Conservation (phyloP, 257 asterid species). For the Forsythia viridissima region DNA sequence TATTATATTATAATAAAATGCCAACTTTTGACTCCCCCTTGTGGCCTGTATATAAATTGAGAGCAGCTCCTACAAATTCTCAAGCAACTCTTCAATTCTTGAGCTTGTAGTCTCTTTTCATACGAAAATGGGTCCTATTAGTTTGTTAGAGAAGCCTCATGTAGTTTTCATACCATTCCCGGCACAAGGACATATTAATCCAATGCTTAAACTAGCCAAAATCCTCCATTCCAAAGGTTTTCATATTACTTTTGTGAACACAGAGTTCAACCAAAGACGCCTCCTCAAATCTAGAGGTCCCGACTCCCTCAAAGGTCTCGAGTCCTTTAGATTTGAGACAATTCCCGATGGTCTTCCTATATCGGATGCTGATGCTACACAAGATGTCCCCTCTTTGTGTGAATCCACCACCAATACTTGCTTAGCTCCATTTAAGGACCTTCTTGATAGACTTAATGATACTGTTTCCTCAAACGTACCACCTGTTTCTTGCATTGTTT, state of each 20-base stretch:
- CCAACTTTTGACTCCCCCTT: neutral
- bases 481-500: slow-evolving; percentile 54
- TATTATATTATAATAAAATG: too few relatives aligned
- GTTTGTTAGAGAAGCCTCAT: slow-evolving; percentile 34
- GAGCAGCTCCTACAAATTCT: neutral
- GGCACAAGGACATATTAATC: slow-evolving; percentile 60
- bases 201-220: slow-evolving; percentile 58
- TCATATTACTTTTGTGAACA: slow-evolving; percentile 55
- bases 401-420: slow-evolving; percentile 31
- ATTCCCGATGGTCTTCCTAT: slow-evolving; percentile 66
- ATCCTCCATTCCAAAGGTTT: slow-evolving; percentile 44
- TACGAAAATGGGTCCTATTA: slow-evolving; percentile 18
- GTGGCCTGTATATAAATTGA: neutral
- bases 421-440: slow-evolving; percentile 38
- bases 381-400: slow-evolving; percentile 38
- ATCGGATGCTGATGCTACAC: slow-evolving; percentile 43
- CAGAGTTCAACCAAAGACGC: slow-evolving; percentile 51
- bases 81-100: neutral
- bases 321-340: slow-evolving; percentile 40
- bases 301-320: slow-evolving; percentile 30
- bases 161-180: slow-evolving; percentile 54
- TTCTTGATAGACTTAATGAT: slow-evolving; percentile 36
- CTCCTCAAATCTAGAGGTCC: slow-evolving; percentile 41
- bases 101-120: neutral
- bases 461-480: slow-evolving; percentile 23